Conservation (phyloP, 169 alveolate genomes). For the Plasmodium inui region DNA sequence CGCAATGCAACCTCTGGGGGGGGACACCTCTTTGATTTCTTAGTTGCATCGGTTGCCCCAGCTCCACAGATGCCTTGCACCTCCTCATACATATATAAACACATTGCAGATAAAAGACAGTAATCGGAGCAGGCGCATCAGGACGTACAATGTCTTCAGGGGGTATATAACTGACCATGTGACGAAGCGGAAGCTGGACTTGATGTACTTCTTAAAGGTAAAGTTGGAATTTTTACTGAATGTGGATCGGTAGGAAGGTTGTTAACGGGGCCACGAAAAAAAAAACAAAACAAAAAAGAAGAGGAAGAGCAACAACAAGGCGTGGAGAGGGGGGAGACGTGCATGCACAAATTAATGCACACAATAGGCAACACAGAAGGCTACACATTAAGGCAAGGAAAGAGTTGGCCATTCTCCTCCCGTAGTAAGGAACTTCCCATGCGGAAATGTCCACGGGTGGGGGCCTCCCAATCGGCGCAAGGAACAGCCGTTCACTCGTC, state of each 20-base stretch:
- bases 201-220: conserved; percentile 35
- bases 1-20: not conserved
- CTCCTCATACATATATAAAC: not conserved
- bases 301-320: not conserved
- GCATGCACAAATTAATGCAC: not conserved
- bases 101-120: conserved; percentile 29
- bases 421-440: not conserved
- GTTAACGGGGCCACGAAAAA: not conserved
- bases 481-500: too few relatives aligned
- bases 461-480: not conserved
- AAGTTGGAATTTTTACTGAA: conserved; percentile 29
- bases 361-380: not conserved
- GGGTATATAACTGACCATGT: conserved; percentile 57
- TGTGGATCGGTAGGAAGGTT: not conserved
- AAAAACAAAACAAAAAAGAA: not conserved
- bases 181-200: conserved; percentile 15
- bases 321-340: not conserved
- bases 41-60: not conserved
- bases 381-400: not conserved
- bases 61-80: not conserved
- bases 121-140: conserved; percentile 34
- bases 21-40: not conserved
- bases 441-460: not conserved
- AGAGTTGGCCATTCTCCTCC: not conserved
- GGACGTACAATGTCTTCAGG: conserved; percentile 64